Evolutionary conservation across 2,329 filamentous ascomycete species (phyloP).

Genomic region (Penicillium digitatum): DNA sequence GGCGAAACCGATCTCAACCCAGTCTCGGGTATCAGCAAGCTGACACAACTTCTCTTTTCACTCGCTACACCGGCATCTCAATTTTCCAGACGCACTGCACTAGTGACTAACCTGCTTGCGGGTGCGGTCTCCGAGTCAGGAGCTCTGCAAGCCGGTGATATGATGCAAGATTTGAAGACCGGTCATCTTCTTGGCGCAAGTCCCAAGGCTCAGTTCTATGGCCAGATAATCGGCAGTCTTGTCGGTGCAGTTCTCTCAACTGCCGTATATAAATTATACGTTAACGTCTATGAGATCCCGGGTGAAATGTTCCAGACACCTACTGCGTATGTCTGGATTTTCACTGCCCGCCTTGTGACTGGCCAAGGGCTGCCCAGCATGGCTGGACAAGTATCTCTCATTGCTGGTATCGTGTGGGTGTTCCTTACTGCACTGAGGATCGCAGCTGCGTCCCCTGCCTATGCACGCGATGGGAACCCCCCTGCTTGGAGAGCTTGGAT

Average conservation of each 20-base stretch:
- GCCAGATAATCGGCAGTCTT: slow-evolving; percentile 85
- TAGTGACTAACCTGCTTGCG: slow-evolving; percentile 93
- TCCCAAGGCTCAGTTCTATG: slow-evolving; percentile 93
- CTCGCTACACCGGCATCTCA: slow-evolving; percentile 76
- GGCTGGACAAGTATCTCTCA: slow-evolving; percentile 74
- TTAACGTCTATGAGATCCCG: slow-evolving; percentile 81
- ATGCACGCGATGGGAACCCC: slow-evolving; percentile 32
- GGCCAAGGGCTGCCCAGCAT: slow-evolving; percentile 81
- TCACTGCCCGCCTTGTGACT: slow-evolving; percentile 88
- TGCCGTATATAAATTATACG: slow-evolving; percentile 84
- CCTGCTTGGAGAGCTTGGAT: slow-evolving; percentile 67
- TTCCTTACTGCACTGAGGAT: slow-evolving; percentile 67
- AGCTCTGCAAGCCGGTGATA: slow-evolving; percentile 88
- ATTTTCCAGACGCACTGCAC: slow-evolving; percentile 70
- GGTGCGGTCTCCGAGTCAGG: slow-evolving; percentile 82
- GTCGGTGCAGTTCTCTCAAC: slow-evolving; percentile 83
- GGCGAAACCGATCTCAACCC: slow-evolving; percentile 92
- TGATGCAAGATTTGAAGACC: slow-evolving; percentile 96
- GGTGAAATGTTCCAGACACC: slow-evolving; percentile 89
- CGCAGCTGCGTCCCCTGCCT: slow-evolving; percentile 39
- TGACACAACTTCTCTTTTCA: slow-evolving; percentile 93
- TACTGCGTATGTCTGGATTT: slow-evolving; percentile 95
- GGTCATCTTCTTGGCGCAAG: slow-evolving; percentile 88
- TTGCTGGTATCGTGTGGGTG: slow-evolving; percentile 70
- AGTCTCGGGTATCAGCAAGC: slow-evolving; percentile 92